Evolutionary conservation across 441 rosid genomes (phyloP).

Genomic region (Lagerstroemia fauriei): DNA sequence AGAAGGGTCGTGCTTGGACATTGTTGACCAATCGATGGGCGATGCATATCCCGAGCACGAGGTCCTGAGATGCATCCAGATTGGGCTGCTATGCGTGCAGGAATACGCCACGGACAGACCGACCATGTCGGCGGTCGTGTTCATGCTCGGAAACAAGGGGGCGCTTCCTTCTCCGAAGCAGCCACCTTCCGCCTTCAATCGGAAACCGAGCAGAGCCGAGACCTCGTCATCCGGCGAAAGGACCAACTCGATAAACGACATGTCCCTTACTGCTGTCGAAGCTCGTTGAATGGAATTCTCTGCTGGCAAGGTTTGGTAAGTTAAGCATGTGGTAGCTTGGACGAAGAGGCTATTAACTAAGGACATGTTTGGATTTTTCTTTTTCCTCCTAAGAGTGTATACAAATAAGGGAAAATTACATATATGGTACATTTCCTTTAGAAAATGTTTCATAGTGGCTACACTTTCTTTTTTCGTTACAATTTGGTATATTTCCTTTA

Average conservation of each 20-base stretch:
- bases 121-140: constrained; percentile 42
- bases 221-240: neutral
- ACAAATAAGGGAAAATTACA: no score
- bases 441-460: no score
- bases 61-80: constrained; percentile 63
- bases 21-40: constrained; percentile 42
- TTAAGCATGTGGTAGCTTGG: neutral
- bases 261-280: neutral
- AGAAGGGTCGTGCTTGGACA: constrained; percentile 52
- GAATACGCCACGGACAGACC: constrained; percentile 49
- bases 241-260: neutral
- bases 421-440: no score
- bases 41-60: constrained; percentile 43
- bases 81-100: constrained; percentile 59
- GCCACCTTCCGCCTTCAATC: neutral
- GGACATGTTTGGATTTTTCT: no score
- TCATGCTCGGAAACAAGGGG: constrained; percentile 44
- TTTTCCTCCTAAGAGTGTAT: no score
- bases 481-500: no score
- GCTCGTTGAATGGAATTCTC: neutral
- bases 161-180: constrained; percentile 1
- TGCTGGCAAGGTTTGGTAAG: neutral
- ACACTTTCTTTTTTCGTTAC: no score
- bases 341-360: neutral
- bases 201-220: neutral